These are phyloP conservation scores for Ustilago vetiveriae DNA, from an alignment of 1,284 basidiomycete genomes.

Conservation along the genomic window DNA sequence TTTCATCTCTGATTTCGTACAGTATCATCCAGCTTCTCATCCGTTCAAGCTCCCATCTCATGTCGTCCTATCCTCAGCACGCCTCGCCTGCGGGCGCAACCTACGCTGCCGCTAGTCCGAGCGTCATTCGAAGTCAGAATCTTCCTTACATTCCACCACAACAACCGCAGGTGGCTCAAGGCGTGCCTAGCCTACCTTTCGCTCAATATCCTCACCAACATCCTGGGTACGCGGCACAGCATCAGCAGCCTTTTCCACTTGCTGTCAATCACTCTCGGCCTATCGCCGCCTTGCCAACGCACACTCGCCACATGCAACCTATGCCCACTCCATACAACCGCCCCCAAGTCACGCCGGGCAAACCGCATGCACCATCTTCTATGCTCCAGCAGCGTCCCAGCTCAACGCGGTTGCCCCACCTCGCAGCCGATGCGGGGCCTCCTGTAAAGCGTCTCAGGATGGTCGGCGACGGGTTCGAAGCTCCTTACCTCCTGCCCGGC, in stretches of 20 bases:
- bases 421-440: constrained; percentile 5
- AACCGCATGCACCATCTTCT: constrained; percentile 13
- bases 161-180: constrained; percentile 9
- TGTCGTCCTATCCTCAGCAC: constrained; percentile 33
- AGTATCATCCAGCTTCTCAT: constrained; percentile 7
- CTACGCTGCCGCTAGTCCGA: constrained; percentile 13
- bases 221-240: constrained; percentile 14
- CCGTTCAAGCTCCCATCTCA: constrained; percentile 12
- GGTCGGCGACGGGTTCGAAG: constrained; percentile 38
- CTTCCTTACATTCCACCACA: constrained; percentile 23
- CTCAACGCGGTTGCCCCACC: constrained; percentile 2
- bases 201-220: constrained; percentile 27
- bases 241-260: constrained; percentile 13
- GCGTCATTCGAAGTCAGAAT: constrained; percentile 34
- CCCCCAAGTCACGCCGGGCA: constrained; percentile 1
- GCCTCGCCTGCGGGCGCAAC: constrained; percentile 26
- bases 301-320: no score
- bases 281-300: constrained; percentile 18
- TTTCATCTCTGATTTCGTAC: constrained; percentile 26
- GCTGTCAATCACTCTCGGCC: constrained; percentile 12
- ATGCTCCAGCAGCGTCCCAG: constrained; percentile 22
- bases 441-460: constrained; percentile 37
- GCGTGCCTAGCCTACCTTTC: constrained; percentile 4
- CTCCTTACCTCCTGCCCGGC: constrained; percentile 50
- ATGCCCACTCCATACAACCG: no score